These are phyloP conservation scores for Suillus weaverae DNA, from an alignment of 768 basidiomycete genomes.

Conservation along the genomic window DNA sequence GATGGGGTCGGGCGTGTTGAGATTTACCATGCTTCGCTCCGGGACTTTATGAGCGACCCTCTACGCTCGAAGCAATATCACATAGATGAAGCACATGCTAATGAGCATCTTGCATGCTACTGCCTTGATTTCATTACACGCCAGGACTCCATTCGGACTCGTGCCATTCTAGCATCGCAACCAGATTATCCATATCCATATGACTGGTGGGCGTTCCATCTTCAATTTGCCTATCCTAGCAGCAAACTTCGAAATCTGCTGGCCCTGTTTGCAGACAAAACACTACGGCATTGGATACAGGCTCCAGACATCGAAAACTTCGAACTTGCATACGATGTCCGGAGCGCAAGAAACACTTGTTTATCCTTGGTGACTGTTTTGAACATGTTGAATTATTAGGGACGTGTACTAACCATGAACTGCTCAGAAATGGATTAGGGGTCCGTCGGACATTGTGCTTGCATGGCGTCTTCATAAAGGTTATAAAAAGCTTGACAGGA, in stretches of 20 bases:
- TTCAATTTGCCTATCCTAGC: not conserved
- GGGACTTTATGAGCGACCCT: not conserved
- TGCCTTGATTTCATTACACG: not conserved
- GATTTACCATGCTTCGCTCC: slow-evolving; percentile 2
- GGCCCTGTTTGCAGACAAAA: not conserved
- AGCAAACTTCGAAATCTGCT: not conserved
- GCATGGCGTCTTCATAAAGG: not conserved
- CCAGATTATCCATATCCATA: not conserved
- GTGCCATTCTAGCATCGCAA: not conserved
- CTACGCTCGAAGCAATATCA: slow-evolving; percentile 1
- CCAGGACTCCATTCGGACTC: not conserved
- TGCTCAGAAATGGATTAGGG: not conserved
- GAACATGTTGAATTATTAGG: not conserved
- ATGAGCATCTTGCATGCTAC: not conserved
- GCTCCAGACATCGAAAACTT: not conserved
- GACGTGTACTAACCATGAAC: not conserved
- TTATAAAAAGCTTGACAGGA: not conserved
- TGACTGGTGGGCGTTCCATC: not conserved
- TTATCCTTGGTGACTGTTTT: slow-evolving; percentile 20
- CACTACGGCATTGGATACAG: not conserved
- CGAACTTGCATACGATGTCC: not conserved
- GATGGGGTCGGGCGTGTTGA: not conserved
- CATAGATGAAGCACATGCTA: not conserved
- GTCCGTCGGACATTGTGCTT: not conserved
- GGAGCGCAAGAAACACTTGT: not conserved